Base-by-base conservation (phyloP, 2,329 filamentous ascomycete genomes). In the Colletotrichum trifolii region DNA sequence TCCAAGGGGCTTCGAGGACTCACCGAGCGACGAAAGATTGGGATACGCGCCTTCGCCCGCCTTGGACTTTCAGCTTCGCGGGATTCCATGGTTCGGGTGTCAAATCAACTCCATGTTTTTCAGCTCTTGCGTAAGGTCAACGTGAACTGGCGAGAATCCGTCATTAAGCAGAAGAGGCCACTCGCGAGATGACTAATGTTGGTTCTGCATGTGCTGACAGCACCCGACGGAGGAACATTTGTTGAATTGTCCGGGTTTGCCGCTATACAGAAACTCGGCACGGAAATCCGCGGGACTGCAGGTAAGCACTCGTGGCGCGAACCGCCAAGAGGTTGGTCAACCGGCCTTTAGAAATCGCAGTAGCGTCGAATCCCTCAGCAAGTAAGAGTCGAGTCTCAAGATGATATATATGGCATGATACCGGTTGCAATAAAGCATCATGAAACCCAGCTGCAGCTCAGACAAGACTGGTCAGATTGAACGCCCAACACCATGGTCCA, bases 11-110 rank as follows among this genome's bases (percentile, higher is more conserved):
- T 25, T 25, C 25, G 4, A 25, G 25, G 4, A 33, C 68, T 71
- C 48, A 72, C 72, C 13, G 72, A 73, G 49, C 71, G 69, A 53
- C 71, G 72, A 25, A 66, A 49, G 49, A 74, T 72, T 8, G 66
- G 63, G 7, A 65, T 64, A 10, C 69, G 69, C 15, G 46, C 46
- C 15, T 25, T 39, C 55, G 46, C 10, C 2, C 42, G 36, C 12
- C 35, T 47, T 5, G 57, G 42, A 15, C 33, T 13, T 49, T 64
- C 40, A 45, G 60, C 59, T 60, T 67, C 64, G 59, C 62, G 67
- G 67, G 53, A 68, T 55, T 64, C 65, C 66, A 67, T 69, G 3
- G 34, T 50, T n/a, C 10, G 46, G 36, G 3, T 7, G 15, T 3
- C 33, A n/a, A n/a, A 13, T 5, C 36, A 2, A 7, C 6, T 46